These are phyloP conservation scores for Lasiodiplodia citricola DNA, from an alignment of 2,329 filamentous ascomycete species.

Conservation along the genomic window DNA sequence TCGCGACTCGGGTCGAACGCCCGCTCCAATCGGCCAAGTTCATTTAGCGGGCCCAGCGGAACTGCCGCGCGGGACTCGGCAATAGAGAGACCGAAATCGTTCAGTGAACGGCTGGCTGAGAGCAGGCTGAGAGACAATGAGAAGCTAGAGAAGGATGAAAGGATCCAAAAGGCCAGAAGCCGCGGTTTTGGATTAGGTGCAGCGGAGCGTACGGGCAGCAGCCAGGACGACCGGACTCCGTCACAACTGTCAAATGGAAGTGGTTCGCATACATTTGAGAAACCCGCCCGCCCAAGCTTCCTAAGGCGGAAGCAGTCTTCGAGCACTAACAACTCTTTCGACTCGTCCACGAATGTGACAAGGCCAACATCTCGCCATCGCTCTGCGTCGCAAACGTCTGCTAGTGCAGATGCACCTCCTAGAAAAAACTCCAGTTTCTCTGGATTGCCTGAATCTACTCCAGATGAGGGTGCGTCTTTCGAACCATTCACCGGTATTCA, in stretches of 20 bases:
- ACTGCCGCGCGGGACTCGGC: background rate
- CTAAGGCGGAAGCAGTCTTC: background rate
- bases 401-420: background rate
- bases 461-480: slow-evolving; percentile 49
- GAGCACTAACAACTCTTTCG: slow-evolving; percentile 8
- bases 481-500: slow-evolving; percentile 88
- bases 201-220: slow-evolving; percentile 26
- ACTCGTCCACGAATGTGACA: background rate
- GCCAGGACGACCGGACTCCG: slow-evolving; percentile 27
- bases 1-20: slow-evolving; percentile 12
- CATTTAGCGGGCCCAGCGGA: slow-evolving; percentile 9
- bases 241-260: slow-evolving; percentile 24
- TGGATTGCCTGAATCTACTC: slow-evolving; percentile 32
- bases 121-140: slow-evolving; percentile 56
- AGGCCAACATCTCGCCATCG: slow-evolving; percentile 13
- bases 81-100: slow-evolving; percentile 58
- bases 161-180: slow-evolving; percentile 50
- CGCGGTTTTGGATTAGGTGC: slow-evolving; percentile 43
- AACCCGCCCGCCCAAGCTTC: slow-evolving; percentile 1
- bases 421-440: slow-evolving; percentile 16
- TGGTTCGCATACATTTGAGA: slow-evolving; percentile 8
- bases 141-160: slow-evolving; percentile 50
- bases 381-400: background rate
- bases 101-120: slow-evolving; percentile 84
- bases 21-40: slow-evolving; percentile 11